A percentile compares a stretch with the other conserved stretches of the same genome.
Evolutionary conservation across 2,329 filamentous ascomycete species (phyloP).

Genomic region (Phialophora chinensis): DNA sequence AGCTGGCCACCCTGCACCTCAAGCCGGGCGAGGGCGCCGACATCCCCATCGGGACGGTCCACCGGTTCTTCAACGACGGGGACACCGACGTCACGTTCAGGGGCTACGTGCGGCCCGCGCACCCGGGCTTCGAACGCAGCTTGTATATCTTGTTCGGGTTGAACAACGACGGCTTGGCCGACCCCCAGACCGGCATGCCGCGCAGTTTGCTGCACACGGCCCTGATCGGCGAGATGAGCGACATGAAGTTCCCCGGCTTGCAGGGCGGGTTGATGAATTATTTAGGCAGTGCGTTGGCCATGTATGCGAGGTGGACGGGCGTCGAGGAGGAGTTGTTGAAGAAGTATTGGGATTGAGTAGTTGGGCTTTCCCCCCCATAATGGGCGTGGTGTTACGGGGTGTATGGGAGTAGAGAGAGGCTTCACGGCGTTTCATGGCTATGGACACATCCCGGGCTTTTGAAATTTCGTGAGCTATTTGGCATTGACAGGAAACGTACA

Average conservation of each 20-base stretch:
- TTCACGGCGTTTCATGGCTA: too few relatives aligned
- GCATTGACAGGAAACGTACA: too few relatives aligned
- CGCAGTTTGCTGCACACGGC: conserved; percentile 29
- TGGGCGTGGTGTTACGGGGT: too few relatives aligned
- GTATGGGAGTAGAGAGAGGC: not conserved
- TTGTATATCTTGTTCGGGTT: conserved; percentile 37
- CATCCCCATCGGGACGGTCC: conserved; percentile 26
- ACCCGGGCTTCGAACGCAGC: conserved; percentile 35
- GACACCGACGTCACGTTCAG: conserved; percentile 28
- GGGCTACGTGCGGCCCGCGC: conserved; percentile 26
- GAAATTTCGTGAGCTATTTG: too few relatives aligned
- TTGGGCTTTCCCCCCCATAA: too few relatives aligned
- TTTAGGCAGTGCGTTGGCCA: conserved; percentile 21
- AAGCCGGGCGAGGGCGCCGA: conserved; percentile 30
- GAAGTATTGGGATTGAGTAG: conserved; percentile 33
- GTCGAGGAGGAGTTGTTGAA: conserved; percentile 30
- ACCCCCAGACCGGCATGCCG: conserved; percentile 31
- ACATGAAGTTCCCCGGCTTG: conserved; percentile 31
- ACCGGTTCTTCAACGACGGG: conserved; percentile 33
- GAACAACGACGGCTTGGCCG: conserved; percentile 32
- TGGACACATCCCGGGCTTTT: too few relatives aligned
- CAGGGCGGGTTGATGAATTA: conserved; percentile 28
- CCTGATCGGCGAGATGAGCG: conserved; percentile 27
- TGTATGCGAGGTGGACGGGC: conserved; percentile 30
- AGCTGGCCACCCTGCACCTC: conserved; percentile 1